Base-by-base conservation (phyloP, 2,329 filamentous ascomycete species). In the Fonsecaea pedrosoi region DNA sequence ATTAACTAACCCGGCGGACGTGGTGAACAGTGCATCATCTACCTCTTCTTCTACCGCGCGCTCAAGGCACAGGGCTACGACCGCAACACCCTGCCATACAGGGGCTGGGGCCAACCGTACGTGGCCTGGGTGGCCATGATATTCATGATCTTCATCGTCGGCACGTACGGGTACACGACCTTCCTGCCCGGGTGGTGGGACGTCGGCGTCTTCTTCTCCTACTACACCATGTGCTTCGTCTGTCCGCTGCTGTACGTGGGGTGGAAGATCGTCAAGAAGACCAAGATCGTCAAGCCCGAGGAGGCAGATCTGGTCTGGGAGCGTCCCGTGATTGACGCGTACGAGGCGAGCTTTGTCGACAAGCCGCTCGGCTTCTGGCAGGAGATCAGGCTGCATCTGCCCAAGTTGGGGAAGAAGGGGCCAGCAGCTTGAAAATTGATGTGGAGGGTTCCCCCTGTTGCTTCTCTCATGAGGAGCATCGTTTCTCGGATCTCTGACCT, bases 181-280 rank as follows among this genome's bases (percentile, higher is more conserved):
- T 84, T 90, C 7, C 82, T 86, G 21, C 83, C 82, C 13, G 30
- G 30, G 12, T 55, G 54, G 35, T 89, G 90, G 0, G 85, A 87
- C 69, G 89, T 90, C 74, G 87, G 85, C 75, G 81, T 87, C 53
- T 89, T 89, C 0, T 93, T 91, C 76, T 77, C 92, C 60, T 85
- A 85, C 78, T 88, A 87, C 76, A 84, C 83, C 34, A 86, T 87
- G 84, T 78, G 85, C 67, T 76, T 87, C 13, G 77, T 88, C 30
- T 82, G 83, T 0, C 82, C 83, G 7, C 74, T 86, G 40, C 77
- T 87, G 34, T 90, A 84, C 74, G 60, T 83, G 21, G 81, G 81
- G 72, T 92, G 87, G 87, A 92, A 91, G 78, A 7, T 90, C 1
- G n/a, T 87, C 74, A 86, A 88, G 79, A 81, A 80, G 64, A 90